These are phyloP conservation scores for Russula abietina DNA, from an alignment of 768 basidiomycete genomes.

Conservation along the genomic window DNA sequence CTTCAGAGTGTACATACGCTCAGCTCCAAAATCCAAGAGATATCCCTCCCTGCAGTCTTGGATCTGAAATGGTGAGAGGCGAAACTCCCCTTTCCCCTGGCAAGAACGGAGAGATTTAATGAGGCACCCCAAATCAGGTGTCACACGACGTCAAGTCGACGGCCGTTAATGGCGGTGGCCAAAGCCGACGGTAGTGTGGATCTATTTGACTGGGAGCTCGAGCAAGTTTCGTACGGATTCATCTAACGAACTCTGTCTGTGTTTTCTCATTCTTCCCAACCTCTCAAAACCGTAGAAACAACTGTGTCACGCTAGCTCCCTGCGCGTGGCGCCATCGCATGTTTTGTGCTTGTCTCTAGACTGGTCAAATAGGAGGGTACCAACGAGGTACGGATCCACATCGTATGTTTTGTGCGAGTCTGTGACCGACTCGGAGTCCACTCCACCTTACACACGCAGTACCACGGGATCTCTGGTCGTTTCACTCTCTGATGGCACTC, in stretches of 20 bases:
- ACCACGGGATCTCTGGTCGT: constrained; percentile 56
- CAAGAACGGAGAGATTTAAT: neutral
- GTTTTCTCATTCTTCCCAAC: neutral
- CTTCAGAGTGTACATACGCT: neutral
- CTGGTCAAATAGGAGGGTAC: constrained; percentile 70
- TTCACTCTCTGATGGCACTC: constrained; percentile 74
- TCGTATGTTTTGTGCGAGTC: neutral
- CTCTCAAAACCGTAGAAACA: constrained; percentile 16
- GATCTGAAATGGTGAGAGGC: constrained; percentile 89
- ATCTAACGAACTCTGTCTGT: neutral
- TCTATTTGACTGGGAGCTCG: constrained; percentile 49
- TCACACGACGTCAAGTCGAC: constrained; percentile 39
- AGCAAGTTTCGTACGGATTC: constrained; percentile 37
- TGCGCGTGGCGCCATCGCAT: constrained; percentile 47
- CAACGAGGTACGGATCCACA: constrained; percentile 39
- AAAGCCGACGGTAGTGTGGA: constrained; percentile 80
- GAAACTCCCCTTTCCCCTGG: neutral
- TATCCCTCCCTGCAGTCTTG: constrained; percentile 73
- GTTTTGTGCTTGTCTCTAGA: constrained; percentile 86
- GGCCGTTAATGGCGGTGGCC: constrained; percentile 62
- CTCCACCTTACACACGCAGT: constrained; percentile 39
- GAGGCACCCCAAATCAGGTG: constrained; percentile 41
- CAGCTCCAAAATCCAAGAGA: constrained; percentile 55
- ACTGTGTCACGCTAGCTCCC: constrained; percentile 37
- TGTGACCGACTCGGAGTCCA: neutral